Percentiles rank a stretch among this genome's conserved stretches.
These are phyloP conservation scores for Parastagonospora avenae DNA, from an alignment of 2,329 filamentous ascomycete species.

Conservation along the genomic window DNA sequence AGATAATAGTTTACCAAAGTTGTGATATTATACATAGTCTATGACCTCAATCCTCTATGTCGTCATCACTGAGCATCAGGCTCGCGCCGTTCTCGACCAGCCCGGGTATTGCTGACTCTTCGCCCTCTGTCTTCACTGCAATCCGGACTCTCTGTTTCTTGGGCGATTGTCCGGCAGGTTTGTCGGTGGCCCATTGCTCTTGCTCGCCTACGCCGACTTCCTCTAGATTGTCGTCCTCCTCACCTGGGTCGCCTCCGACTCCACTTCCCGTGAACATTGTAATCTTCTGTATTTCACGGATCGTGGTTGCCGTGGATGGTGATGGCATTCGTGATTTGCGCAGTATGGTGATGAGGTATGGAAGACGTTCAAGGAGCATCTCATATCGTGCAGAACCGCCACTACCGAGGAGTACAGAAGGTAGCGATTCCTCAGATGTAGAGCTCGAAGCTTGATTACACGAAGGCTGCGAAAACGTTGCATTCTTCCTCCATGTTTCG, in stretches of 20 bases:
- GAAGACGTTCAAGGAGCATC: conserved; percentile 82
- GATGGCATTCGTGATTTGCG: conserved; percentile 36
- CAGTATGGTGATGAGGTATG: conserved; percentile 76
- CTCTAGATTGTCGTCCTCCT: conserved; percentile 36
- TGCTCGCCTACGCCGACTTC: conserved; percentile 29
- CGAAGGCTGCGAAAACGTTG: conserved; percentile 15
- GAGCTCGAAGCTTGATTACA: conserved; percentile 8
- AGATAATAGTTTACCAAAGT: too few relatives aligned
- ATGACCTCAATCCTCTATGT: conserved; percentile 50
- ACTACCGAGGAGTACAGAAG: conserved; percentile 59
- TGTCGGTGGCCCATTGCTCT: conserved; percentile 53
- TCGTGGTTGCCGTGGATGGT: conserved; percentile 33
- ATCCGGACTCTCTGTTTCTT: conserved; percentile 26
- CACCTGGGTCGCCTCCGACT: conserved; percentile 32
- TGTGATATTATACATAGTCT: too few relatives aligned
- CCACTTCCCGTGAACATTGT: conserved; percentile 61
- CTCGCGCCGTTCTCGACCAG: conserved; percentile 34
- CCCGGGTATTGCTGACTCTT: conserved; percentile 28
- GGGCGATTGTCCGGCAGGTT: conserved; percentile 36
- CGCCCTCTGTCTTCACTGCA: conserved; percentile 25
- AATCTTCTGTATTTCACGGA: conserved; percentile 69
- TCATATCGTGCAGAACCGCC: conserved; percentile 69
- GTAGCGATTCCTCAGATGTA: conserved; percentile 17
- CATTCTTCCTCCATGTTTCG: conserved; percentile 44
- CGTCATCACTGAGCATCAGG: conserved; percentile 54